A percentile compares a stretch with the other conserved stretches of the same genome.
These are phyloP conservation scores for Tothia fuscella DNA, from an alignment of 2,329 filamentous ascomycete genomes.

Conservation along the genomic window DNA sequence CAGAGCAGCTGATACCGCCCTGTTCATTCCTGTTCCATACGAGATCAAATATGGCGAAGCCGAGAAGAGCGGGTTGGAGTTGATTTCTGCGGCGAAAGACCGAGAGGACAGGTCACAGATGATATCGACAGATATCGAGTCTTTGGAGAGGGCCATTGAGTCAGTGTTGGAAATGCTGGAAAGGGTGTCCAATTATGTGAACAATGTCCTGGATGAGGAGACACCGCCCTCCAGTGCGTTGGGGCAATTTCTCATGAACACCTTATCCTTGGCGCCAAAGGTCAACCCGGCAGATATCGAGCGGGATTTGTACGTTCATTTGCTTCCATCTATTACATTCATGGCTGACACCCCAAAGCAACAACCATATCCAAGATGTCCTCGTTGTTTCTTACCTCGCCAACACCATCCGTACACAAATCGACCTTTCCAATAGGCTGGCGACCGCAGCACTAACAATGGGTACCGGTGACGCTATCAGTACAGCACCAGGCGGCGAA, in stretches of 20 bases:
- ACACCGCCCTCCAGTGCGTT: constrained; percentile 79
- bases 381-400: constrained; percentile 96
- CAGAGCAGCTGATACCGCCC: constrained; percentile 86
- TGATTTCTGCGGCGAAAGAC: constrained; percentile 73
- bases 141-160: constrained; percentile 72
- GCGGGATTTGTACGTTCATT: constrained; percentile 63
- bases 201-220: constrained; percentile 88
- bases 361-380: constrained; percentile 99
- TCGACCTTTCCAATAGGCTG: constrained; percentile 90
- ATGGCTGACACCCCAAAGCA: constrained; percentile 41
- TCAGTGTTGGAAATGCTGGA: constrained; percentile 83
- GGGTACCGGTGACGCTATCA: constrained; percentile 28
- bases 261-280: constrained; percentile 86
- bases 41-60: constrained; percentile 81
- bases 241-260: constrained; percentile 90
- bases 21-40: constrained; percentile 95
- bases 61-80: constrained; percentile 65
- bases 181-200: constrained; percentile 82
- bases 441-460: constrained; percentile 50
- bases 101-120: constrained; percentile 59
- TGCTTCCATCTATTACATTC: constrained; percentile 1
- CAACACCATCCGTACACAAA: constrained; percentile 97
- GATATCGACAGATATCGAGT: constrained; percentile 80
- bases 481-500: constrained; percentile 15
- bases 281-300: constrained; percentile 85